These are phyloP conservation scores for Leccinum broughii DNA, from an alignment of 768 basidiomycete species.

Conservation along the genomic window DNA sequence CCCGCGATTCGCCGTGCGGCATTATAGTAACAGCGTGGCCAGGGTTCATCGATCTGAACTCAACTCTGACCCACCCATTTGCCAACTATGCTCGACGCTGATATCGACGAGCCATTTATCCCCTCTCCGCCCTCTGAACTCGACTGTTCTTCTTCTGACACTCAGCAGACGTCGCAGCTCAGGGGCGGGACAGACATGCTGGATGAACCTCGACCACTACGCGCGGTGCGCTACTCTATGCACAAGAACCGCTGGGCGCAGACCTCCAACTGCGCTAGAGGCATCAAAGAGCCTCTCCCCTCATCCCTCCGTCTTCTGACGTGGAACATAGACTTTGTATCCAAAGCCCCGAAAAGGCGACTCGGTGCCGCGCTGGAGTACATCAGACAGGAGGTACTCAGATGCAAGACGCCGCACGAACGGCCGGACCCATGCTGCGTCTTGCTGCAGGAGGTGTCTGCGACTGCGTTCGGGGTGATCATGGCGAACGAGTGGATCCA, in stretches of 20 bases:
- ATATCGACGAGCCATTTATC: constrained; percentile 32
- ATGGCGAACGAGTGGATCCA: constrained; percentile 64
- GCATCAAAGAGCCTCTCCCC: constrained; percentile 39
- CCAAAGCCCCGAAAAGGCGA: constrained; percentile 41
- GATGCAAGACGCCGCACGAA: constrained; percentile 40
- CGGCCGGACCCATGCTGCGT: constrained; percentile 61
- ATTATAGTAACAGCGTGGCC: constrained; percentile 9
- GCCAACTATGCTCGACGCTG: constrained; percentile 28
- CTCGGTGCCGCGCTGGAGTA: constrained; percentile 51
- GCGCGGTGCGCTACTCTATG: constrained; percentile 34
- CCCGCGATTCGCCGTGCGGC: constrained; percentile 13
- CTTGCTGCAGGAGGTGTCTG: constrained; percentile 68
- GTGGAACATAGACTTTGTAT: constrained; percentile 68
- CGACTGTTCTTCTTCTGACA: constrained; percentile 28
- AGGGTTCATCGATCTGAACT: constrained; percentile 6
- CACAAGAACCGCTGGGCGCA: constrained; percentile 35
- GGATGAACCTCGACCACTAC: constrained; percentile 31
- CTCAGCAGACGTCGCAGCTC: constrained; percentile 22
- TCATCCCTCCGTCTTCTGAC: constrained; percentile 56
- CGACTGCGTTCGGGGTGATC: constrained; percentile 45
- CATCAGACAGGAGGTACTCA: constrained; percentile 54
- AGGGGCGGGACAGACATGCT: constrained; percentile 22
- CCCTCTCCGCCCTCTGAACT: constrained; percentile 32
- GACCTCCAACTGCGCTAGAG: constrained; percentile 37
- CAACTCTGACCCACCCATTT: constrained; percentile 11